phyloP scores from a whole-genome alignment of 306 rosid species.

The Corylus heterophylla region DNA sequence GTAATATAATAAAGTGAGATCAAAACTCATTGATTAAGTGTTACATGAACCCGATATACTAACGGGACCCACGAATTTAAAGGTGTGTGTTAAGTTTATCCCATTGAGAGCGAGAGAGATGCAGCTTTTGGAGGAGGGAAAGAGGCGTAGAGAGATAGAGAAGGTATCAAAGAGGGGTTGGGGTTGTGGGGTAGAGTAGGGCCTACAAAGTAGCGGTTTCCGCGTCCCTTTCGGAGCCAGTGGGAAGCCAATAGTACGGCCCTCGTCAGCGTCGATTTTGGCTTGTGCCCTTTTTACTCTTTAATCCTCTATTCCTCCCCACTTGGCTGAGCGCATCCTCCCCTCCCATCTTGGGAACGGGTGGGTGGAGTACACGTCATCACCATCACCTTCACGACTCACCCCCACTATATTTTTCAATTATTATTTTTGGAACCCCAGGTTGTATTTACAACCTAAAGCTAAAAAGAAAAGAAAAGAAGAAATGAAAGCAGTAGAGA shows the following conservation, averaged over 20 bases:
- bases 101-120: neutral
- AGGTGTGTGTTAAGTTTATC: no score
- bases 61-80: no score
- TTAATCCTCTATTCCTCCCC: no score
- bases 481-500: neutral
- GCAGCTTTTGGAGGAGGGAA: constrained; percentile 54
- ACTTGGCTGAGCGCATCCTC: constrained; percentile 5
- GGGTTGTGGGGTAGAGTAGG: neutral
- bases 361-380: constrained; percentile 42
- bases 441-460: neutral
- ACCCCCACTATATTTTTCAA: constrained; percentile 14
- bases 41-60: no score
- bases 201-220: constrained; percentile 26
- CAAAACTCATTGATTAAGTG: no score
- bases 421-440: neutral
- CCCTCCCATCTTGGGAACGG: constrained; percentile 19
- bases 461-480: neutral
- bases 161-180: constrained; percentile 32
- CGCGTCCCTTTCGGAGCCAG: constrained; percentile 29
- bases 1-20: no score
- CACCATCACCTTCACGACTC: neutral
- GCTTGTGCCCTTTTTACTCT: constrained; percentile 2
- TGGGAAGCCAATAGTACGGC: constrained; percentile 25
- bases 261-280: constrained; percentile 40
- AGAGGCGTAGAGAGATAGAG: constrained; percentile 44